Base-by-base conservation (phyloP, 2,329 filamentous ascomycete genomes). In the Coccinonectria pachysandricola region DNA sequence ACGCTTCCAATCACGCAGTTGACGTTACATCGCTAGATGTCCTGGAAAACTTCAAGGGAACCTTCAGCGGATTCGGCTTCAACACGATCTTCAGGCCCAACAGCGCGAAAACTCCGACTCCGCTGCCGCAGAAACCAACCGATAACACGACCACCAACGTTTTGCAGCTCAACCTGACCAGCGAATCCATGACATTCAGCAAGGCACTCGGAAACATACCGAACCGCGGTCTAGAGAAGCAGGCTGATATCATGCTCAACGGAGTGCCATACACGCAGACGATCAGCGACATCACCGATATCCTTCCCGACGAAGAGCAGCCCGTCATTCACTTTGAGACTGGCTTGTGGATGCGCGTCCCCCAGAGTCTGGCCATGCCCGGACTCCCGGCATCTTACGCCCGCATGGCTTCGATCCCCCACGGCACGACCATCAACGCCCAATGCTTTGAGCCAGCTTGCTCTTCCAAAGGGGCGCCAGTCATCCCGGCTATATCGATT, bases 371-470 rank as follows among this genome's bases (percentile, higher is more conserved):
- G 2, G 23, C 27, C 11, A 34, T 34, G 38, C 38, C 38, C 3
- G 34, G 35, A 5, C 35, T 48, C 8, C 15, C 26, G 0, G 42
- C 47, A 2, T 48, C 50, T 0, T 37, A 53, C 3, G 34, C 36
- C 1, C 56, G 58, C 13, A 57, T 62, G 55, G 59, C 43, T 4
- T 55, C 54, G 3, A 62, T 60, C 14, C 59, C 58, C 1, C 57
- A 62, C 27, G 58, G 56, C 12, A 59, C 57, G 0, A 58, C 55
- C 6, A 59, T 62, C 44, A 61, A 61, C 19, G 52, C 53, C 2
- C 57, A 60, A 34, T 35, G 45, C 11, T 38, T 53, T 7, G 32
- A 30, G 6, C 42, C 46, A 3, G 29, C 32, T 2, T 23, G 14
- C 6, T 36, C 36, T 21, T 12, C 28, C 5, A 30, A 32, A 6